Evolutionary conservation across 139 green algal species (phyloP), one percentile per base, ranked within the genome.

Genomic region (Gonium pectorale): DNA sequence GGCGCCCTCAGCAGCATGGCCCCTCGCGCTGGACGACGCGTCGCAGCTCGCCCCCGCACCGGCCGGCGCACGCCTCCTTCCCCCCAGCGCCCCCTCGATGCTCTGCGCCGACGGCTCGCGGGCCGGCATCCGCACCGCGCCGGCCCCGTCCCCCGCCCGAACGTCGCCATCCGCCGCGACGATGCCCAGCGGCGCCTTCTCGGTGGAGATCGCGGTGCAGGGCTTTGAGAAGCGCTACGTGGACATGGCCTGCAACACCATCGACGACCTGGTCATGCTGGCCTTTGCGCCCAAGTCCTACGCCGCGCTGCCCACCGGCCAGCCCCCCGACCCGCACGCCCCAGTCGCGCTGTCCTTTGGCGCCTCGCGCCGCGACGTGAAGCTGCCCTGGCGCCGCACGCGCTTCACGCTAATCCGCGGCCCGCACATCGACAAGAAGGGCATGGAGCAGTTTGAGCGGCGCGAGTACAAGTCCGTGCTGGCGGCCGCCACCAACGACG

Each of bases 401-500:
- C 80, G 80, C 63, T 78, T 85, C 68, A 80, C 80, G 38, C 51
- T 86, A 21, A 59, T 86, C 8, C 80, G 68, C 68, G 81, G 84
- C 17, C 88, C 88, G n/a, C 74, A 87, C 73, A 86, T 91, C 17
- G 88, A 91, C 88, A 91, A 91, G 74, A 71, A 51, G 27, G 88
- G 88, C 29, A 86, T 80, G 80, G 88, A 91, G 80, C 84, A 89
- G 51, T 91, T 91, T 71, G 88, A 91, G 59, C 79, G 40, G 67
- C 88, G 88, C 31, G 54, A 82, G 66, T 91, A 91, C 73, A 88
- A 89, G 60, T 56, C 73, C 3, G 49, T 80, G 29, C 35, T 89
- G 31, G 37, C 22, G 6, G 84, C 59, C 2, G 43, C 69, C 43
- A 91, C 88, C 51, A 86, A 89, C 85, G 44, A 15, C 35, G 59